A percentile compares a stretch with the other conserved stretches of the same genome.
These are phyloP conservation scores for Babesia divergens DNA, from an alignment of 169 alveolate species.

Conservation along the genomic window DNA sequence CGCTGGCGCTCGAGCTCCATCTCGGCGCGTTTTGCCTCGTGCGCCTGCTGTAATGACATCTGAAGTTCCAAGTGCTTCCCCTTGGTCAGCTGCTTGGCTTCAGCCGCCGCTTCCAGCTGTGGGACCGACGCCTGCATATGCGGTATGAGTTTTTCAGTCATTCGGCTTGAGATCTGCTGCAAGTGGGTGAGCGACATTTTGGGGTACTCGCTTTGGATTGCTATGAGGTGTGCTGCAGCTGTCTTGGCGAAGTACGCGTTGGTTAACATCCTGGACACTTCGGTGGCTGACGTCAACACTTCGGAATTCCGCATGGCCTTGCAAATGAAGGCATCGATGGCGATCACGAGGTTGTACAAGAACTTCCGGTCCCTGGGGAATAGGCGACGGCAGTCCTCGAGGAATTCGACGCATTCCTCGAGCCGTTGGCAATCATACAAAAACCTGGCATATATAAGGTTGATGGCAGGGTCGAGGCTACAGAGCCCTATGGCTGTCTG, in stretches of 20 bases:
- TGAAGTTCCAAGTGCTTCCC: conserved; percentile 60
- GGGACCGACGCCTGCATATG: conserved; percentile 58
- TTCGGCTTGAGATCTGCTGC: conserved; percentile 36
- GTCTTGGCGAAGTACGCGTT: conserved; percentile 21
- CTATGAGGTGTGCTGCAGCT: conserved; percentile 17
- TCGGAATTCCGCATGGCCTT: conserved; percentile 46
- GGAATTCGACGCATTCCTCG: conserved; percentile 43
- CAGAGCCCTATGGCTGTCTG: conserved; percentile 35
- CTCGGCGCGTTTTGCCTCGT: conserved; percentile 40
- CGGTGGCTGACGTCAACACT: conserved; percentile 38
- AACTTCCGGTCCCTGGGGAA: conserved; percentile 42
- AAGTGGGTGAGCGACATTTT: conserved; percentile 36
- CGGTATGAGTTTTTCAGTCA: conserved; percentile 46
- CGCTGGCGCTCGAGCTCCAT: conserved; percentile 32
- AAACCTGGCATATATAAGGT: conserved; percentile 41
- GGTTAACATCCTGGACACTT: conserved; percentile 42
- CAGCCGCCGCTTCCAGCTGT: conserved; percentile 45
- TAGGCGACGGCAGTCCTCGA: conserved; percentile 31
- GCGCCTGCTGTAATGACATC: conserved; percentile 66
- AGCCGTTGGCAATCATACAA: conserved; percentile 43
- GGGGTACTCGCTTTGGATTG: conserved; percentile 9
- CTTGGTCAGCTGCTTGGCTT: conserved; percentile 26
- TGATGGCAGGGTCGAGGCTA: conserved; percentile 23
- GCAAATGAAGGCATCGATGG: conserved; percentile 45
- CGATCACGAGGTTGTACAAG: conserved; percentile 47